A percentile compares a stretch with the other conserved stretches of the same genome.
phyloP scores from a whole-genome alignment of 2,329 filamentous ascomycete genomes.

The Trichoderma atroviride region DNA sequence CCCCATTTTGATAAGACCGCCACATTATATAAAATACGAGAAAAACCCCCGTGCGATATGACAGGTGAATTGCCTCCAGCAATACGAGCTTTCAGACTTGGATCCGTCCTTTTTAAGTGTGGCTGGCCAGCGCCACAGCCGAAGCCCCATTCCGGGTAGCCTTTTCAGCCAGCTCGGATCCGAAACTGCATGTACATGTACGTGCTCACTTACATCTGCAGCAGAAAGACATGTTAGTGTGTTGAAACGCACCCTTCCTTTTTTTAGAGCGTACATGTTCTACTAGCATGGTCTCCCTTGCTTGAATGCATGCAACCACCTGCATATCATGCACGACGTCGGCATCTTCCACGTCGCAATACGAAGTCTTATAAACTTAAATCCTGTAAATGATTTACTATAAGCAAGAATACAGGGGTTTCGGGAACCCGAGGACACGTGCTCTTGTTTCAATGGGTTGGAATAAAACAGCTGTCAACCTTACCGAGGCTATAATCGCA shows the following conservation, averaged over 20 bases:
- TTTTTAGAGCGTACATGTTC: too few species aligned
- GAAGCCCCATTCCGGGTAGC: not conserved
- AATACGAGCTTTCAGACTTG: not conserved
- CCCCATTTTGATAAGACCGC: not conserved
- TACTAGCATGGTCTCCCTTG: not conserved
- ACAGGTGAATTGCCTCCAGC: not conserved
- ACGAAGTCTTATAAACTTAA: not conserved
- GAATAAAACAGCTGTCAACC: not conserved
- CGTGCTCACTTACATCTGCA: too few species aligned
- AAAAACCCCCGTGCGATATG: not conserved
- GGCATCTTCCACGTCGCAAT: not conserved
- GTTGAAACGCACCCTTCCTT: too few species aligned
- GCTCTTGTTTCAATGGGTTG: not conserved
- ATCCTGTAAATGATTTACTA: not conserved
- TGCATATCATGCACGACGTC: not conserved
- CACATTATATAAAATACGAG: not conserved
- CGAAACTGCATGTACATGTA: not conserved
- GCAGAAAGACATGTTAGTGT: too few species aligned
- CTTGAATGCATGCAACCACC: not conserved
- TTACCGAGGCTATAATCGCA: not conserved
- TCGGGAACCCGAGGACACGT: not conserved
- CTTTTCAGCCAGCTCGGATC: not conserved
- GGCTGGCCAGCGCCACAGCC: conserved; percentile 17
- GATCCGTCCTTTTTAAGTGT: not conserved
- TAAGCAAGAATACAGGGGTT: not conserved